These are phyloP conservation scores for Hapsidospora chrysogenum DNA, from an alignment of 495 filamentous ascomycete genomes.

Conservation along the genomic window DNA sequence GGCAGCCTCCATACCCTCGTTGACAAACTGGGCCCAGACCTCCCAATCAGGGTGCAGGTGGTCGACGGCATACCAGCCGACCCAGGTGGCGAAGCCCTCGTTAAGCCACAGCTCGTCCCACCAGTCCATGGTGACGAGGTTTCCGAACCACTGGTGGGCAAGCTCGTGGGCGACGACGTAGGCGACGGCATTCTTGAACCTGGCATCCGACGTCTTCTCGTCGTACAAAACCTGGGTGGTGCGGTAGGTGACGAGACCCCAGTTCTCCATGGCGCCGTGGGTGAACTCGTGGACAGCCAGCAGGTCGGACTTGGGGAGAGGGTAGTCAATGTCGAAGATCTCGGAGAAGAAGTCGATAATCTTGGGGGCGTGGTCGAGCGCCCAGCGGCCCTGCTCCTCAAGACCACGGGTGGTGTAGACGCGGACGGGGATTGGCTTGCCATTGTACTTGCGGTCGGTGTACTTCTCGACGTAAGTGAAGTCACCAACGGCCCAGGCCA, in stretches of 20 bases:
- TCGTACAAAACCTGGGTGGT: slow-evolving; percentile 88
- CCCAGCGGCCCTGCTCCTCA: slow-evolving; percentile 74
- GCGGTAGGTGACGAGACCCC: slow-evolving; percentile 92
- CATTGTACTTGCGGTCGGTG: slow-evolving; percentile 76
- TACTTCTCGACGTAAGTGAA: slow-evolving; percentile 90
- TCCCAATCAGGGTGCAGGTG: slow-evolving; percentile 90
- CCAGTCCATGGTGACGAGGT: slow-evolving; percentile 78
- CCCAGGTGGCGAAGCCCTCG: slow-evolving; percentile 96
- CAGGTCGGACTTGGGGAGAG: slow-evolving; percentile 86
- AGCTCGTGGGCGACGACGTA: slow-evolving; percentile 93
- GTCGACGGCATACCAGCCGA: slow-evolving; percentile 86
- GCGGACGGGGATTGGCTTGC: slow-evolving; percentile 75
- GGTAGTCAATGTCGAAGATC: slow-evolving; percentile 87
- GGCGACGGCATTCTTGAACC: slow-evolving; percentile 78
- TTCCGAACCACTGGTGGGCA: slow-evolving; percentile 98
- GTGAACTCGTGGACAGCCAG: slow-evolving; percentile 92
- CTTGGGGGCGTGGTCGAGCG: slow-evolving; percentile 69
- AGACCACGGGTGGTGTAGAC: slow-evolving; percentile 89
- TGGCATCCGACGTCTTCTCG: slow-evolving; percentile 72
- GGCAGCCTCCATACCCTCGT: slow-evolving; percentile 80
- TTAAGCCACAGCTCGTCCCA: slow-evolving; percentile 97
- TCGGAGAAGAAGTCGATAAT: slow-evolving; percentile 93
- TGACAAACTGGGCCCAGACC: slow-evolving; percentile 89
- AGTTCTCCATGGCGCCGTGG: slow-evolving; percentile 54
- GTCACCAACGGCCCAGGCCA: slow-evolving; percentile 93